Base-by-base conservation (phyloP, 805 yeast species). In the Candida maltosa region DNA sequence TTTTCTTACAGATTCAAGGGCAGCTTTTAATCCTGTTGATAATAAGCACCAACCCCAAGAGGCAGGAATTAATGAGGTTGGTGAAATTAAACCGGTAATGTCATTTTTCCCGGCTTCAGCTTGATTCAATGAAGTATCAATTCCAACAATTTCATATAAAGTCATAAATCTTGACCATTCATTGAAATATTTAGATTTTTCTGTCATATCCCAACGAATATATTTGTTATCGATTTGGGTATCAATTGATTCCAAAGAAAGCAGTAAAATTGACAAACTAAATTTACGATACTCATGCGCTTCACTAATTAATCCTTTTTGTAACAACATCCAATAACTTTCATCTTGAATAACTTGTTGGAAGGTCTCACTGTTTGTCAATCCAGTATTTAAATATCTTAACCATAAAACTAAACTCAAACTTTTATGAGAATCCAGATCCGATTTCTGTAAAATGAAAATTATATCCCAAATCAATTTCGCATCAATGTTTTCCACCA, bases 111-210 rank as follows among this genome's bases (percentile, higher is more conserved):
- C 91, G 9, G 87, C 95, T 46, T 80, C 80, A 1, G 89, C 78
- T 56, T 89, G 96, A 47, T 89, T 88, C 47, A 86, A 60, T 0
- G 96, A 84, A 0, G 96, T 78, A 53, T 88, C 96, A 26, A 88
- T 71, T 1, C 87, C 93, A 18, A 86, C 60, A 31, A 88, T 83
- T 50, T 88, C 96, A 48, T 76, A 83, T 10, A 88, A 58, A 0
- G 95, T 85, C 18, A 78, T 67, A 48, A 69, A 88, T 39, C 85
- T 70, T 28, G 75, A 69, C 96, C 96, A 88, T 16, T 78, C 72
- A 5, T 58, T 62, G 14, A 74, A 48, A 27, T 67, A 63, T 14
- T 37, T 37, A 0, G 54, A 58, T 1, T 36, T 41, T 7, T 54
- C 40, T 1, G 47, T 25, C 1, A 39, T 35, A n/a, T 65, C 57